phyloP scores from a whole-genome alignment of 106 monocot genomes.

The Dendrobium chrysotoxum region DNA sequence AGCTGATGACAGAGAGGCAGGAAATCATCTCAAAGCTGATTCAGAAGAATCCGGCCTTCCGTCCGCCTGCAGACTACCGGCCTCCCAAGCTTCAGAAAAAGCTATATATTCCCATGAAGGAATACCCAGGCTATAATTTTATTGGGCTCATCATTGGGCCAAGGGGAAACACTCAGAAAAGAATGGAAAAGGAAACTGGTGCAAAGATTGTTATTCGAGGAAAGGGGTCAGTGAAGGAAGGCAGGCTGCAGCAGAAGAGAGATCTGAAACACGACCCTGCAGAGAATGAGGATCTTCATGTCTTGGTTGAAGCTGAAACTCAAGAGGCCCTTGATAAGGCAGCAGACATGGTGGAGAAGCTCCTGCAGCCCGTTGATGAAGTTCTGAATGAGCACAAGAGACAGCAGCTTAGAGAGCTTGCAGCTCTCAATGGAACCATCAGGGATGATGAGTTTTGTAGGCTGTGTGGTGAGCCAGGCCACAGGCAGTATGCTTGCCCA shows the following conservation, averaged over 20 bases:
- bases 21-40: constrained; percentile 91
- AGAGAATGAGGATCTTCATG: constrained; percentile 94
- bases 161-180: constrained; percentile 93
- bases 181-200: constrained; percentile 99
- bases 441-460: constrained; percentile 92
- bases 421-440: constrained; percentile 88
- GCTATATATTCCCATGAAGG: constrained; percentile 95
- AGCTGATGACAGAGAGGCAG: constrained; percentile 72
- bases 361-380: constrained; percentile 85
- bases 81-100: constrained; percentile 97
- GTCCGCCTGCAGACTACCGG: constrained; percentile 87
- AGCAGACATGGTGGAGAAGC: constrained; percentile 89
- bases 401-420: constrained; percentile 91
- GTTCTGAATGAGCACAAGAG: constrained; percentile 91
- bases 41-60: constrained; percentile 78
- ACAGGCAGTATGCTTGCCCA: constrained; percentile 89
- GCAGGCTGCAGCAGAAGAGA: constrained; percentile 85
- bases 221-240: constrained; percentile 86
- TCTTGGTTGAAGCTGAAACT: constrained; percentile 89
- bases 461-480: constrained; percentile 86
- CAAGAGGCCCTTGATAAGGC: constrained; percentile 85
- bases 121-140: constrained; percentile 94
- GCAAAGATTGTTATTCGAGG: constrained; percentile 97
- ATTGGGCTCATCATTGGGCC: constrained; percentile 96
- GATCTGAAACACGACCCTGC: constrained; percentile 75